Evolutionary conservation across 345 rosid species (phyloP).

Genomic region (Gossypium arboreum): DNA sequence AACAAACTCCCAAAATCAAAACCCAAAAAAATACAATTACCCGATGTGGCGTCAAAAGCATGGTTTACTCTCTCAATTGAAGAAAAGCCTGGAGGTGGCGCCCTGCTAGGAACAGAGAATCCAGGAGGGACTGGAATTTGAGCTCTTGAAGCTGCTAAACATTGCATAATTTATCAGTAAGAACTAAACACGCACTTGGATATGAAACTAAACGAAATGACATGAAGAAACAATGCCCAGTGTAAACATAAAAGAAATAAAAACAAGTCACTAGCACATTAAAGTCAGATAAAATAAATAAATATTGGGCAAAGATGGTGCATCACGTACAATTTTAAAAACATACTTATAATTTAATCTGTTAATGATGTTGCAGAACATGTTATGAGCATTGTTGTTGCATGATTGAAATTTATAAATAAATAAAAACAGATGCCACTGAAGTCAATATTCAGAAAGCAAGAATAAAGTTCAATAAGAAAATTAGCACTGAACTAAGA

Average conservation of each 20-base stretch:
- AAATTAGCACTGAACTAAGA: neutral
- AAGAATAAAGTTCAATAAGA: neutral
- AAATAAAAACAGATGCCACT: neutral
- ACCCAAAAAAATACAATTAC: constrained; percentile 25
- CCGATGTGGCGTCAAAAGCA: constrained; percentile 41
- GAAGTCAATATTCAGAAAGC: neutral
- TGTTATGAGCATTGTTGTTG: neutral
- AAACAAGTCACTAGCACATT: neutral
- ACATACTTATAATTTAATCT: neutral
- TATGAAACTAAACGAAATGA: neutral
- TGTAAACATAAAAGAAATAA: neutral
- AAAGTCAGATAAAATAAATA: neutral
- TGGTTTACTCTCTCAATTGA: constrained; percentile 54
- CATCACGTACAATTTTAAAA: neutral
- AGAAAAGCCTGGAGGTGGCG: constrained; percentile 94
- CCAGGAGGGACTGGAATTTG: constrained; percentile 88
- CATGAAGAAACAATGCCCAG: neutral
- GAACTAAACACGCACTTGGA: neutral
- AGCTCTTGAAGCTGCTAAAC: constrained; percentile 46
- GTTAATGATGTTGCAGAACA: neutral
- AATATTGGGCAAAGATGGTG: neutral
- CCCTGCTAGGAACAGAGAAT: constrained; percentile 68
- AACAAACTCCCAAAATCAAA: neutral
- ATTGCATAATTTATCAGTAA: constrained; percentile 10
- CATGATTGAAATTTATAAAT: neutral